A percentile compares a stretch with the other conserved stretches of the same genome.
These are phyloP conservation scores for Adansonia rubrostipa DNA, from an alignment of 441 rosid species.

Conservation along the genomic window DNA sequence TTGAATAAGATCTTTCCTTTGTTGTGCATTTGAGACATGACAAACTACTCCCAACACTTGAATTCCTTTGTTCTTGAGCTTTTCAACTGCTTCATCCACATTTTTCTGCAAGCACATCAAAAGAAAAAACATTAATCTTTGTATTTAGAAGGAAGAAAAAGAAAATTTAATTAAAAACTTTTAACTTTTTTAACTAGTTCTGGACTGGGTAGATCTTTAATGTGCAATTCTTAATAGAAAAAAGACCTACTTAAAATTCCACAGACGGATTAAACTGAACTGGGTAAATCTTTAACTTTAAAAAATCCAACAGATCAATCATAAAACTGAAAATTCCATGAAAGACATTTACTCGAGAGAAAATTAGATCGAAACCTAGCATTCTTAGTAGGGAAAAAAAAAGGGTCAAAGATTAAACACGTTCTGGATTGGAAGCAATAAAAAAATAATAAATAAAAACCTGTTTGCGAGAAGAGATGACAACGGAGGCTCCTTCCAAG, in stretches of 20 bases:
- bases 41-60: conserved; percentile 81
- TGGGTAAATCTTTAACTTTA: not conserved
- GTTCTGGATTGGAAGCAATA: not conserved
- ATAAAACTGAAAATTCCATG: not conserved
- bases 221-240: not conserved
- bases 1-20: conserved; percentile 71
- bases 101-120: conserved; percentile 54
- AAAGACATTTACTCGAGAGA: not conserved
- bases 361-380: not conserved
- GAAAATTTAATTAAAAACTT: not conserved
- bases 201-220: not conserved
- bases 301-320: not conserved
- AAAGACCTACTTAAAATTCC: not conserved
- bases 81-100: conserved; percentile 76
- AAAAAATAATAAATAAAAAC: conserved; percentile 32
- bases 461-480: conserved; percentile 94
- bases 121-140: conserved; percentile 10
- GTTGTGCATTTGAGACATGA: conserved; percentile 80
- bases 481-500: conserved; percentile 87
- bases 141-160: conserved; percentile 1
- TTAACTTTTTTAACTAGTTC: not conserved
- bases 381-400: not conserved
- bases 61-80: conserved; percentile 69
- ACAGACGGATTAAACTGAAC: not conserved
- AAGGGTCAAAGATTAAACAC: not conserved